phyloP scores from a whole-genome alignment of 2,329 filamentous ascomycete species.

The Didymella glomerata region DNA sequence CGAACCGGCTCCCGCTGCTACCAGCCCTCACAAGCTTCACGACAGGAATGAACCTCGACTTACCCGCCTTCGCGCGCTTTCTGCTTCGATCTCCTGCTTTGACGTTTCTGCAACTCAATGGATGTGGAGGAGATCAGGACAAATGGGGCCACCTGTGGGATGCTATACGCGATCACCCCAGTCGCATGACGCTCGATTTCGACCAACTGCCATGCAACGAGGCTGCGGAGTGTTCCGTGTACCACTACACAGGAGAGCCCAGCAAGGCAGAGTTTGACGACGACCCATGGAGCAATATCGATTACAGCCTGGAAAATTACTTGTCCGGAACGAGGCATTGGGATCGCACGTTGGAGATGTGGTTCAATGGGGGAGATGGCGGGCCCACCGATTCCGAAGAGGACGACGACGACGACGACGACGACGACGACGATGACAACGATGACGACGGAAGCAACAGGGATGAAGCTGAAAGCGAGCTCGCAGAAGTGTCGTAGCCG shows the following conservation, averaged over 20 bases:
- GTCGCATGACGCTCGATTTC: background rate
- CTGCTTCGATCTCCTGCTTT: background rate
- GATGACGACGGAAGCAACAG: too few species aligned
- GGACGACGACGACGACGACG: background rate
- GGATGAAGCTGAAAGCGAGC: background rate
- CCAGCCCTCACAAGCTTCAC: background rate
- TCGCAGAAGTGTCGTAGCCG: background rate
- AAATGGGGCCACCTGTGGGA: slow-evolving; percentile 2
- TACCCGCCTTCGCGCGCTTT: background rate
- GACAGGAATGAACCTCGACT: background rate
- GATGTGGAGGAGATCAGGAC: background rate
- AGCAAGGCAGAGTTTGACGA: background rate
- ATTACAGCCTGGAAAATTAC: background rate
- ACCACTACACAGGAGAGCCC: background rate
- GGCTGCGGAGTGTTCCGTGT: background rate
- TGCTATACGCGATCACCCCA: slow-evolving; percentile 3
- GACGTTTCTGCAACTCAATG: background rate
- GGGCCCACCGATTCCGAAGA: background rate
- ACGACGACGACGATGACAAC: too few species aligned
- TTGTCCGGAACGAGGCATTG: background rate
- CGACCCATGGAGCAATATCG: background rate
- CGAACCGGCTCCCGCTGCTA: background rate
- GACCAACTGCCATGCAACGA: background rate
- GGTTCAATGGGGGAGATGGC: background rate
- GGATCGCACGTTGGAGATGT: background rate